Conservation (phyloP, 2,329 filamentous ascomycete species). For the Aureobasidium sp. region DNA sequence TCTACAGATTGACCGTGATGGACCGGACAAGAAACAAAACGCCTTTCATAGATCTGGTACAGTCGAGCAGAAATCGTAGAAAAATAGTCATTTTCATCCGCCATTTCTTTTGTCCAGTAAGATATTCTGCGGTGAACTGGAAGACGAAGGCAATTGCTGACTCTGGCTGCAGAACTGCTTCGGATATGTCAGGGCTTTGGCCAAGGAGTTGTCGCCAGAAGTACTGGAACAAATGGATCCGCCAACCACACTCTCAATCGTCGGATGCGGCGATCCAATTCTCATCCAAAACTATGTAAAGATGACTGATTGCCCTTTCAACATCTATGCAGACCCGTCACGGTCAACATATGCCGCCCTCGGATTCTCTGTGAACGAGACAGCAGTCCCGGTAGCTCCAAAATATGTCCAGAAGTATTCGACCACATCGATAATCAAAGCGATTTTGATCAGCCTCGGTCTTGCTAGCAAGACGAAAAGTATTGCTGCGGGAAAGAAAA, state of each 20-base stretch:
- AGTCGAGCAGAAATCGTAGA: background rate
- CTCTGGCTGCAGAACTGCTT: background rate
- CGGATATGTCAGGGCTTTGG: slow-evolving; percentile 22
- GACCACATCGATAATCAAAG: slow-evolving; percentile 3
- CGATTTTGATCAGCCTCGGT: background rate
- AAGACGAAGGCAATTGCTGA: background rate
- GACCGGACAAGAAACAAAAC: slow-evolving; percentile 1
- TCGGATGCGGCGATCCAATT: slow-evolving; percentile 29
- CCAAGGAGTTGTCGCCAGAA: slow-evolving; percentile 21
- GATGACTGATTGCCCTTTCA: slow-evolving; percentile 25
- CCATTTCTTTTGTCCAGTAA: slow-evolving; percentile 31
- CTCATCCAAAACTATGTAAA: slow-evolving; percentile 26
- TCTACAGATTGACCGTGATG: background rate
- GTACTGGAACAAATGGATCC: slow-evolving; percentile 20
- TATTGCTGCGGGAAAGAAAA: slow-evolving; percentile 10
- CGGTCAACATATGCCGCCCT: slow-evolving; percentile 26
- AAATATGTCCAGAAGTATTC: slow-evolving; percentile 23
- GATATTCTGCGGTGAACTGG: background rate
- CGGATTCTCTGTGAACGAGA: slow-evolving; percentile 25
- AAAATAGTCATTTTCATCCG: slow-evolving; percentile 33
- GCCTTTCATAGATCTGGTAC: background rate
- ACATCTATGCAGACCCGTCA: slow-evolving; percentile 27
- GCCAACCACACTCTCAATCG: slow-evolving; percentile 25
- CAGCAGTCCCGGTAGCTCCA: slow-evolving; percentile 21
- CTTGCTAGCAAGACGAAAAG: background rate